These are phyloP conservation scores for Smittium mucronatum DNA, from an alignment of 371 early-diverging fungal species.

Conservation along the genomic window DNA sequence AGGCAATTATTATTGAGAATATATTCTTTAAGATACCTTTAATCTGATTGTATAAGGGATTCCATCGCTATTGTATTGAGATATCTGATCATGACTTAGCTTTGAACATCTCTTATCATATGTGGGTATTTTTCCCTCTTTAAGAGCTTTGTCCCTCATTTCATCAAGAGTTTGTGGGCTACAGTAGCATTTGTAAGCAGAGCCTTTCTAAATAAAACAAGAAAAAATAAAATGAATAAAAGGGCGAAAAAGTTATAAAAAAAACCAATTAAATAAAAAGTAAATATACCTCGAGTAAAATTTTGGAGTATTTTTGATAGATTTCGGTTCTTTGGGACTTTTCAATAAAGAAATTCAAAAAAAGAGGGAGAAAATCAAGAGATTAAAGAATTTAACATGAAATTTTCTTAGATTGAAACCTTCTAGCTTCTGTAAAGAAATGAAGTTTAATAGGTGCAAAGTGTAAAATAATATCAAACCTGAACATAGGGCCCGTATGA, in stretches of 20 bases:
- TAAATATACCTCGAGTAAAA: not conserved
- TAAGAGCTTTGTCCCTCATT: slow-evolving; percentile 40
- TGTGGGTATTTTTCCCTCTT: slow-evolving; percentile 43
- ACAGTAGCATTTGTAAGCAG: slow-evolving; percentile 90
- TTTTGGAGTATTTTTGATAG: not conserved
- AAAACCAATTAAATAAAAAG: not conserved
- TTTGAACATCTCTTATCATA: slow-evolving; percentile 75
- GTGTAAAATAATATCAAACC: too few species aligned
- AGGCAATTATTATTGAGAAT: too few species aligned
- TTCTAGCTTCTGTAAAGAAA: slow-evolving; percentile 51
- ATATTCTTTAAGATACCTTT: not conserved
- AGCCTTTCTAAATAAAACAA: slow-evolving; percentile 34
- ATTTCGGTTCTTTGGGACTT: slow-evolving; percentile 59
- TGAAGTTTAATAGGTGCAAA: too few species aligned
- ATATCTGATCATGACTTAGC: slow-evolving; percentile 45
- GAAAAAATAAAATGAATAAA: not conserved
- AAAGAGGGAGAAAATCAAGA: too few species aligned
- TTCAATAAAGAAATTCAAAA: too few species aligned
- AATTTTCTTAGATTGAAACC: too few species aligned
- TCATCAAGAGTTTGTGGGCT: slow-evolving; percentile 51
- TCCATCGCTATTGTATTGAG: slow-evolving; percentile 39
- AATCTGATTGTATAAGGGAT: slow-evolving; percentile 59
- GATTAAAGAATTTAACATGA: too few species aligned
- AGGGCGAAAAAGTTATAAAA: not conserved
- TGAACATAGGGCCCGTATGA: not conserved